Base-by-base conservation (phyloP, 106 monocot genomes). In the Vanilla planifolia region DNA sequence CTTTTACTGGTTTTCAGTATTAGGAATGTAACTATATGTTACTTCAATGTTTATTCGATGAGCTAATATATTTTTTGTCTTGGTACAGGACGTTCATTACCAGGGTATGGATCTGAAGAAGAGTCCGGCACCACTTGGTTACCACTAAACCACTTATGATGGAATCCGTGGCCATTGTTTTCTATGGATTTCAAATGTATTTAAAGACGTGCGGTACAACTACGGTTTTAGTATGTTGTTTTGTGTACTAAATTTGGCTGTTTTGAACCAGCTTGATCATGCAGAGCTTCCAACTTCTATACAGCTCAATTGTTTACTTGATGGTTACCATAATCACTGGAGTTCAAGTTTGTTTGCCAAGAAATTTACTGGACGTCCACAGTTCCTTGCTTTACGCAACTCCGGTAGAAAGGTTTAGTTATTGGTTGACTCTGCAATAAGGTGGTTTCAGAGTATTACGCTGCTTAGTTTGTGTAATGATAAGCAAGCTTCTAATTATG, bases 71-170 rank as follows among this genome's bases (percentile, higher is more conserved):
- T 24, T 53, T 30, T 34, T 4, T 33, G 57, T 0, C 19, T 57
- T 21, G 58, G n/a, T n/a, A n/a, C 58, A 73, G 72, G 72, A 73
- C 41, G 65, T 73, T 26, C 65, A 73, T 19, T 65, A 48, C 27
- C 72, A 73, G 36, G 72, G 72, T 10, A 57, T 59, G 45, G 42
- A 73, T 15, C 65, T 73, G 57, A 73, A 65, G 65, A 26, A 73
- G 34, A 11, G 26, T 41, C 72, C 72, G 0, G 72, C 72, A 4
- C 72, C 72, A 4, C 13, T 73, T 20, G 72, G 45, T 17, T 73
- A 73, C 24, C 72, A 73, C 40, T 73, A 35, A 57, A 35, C 35
- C 15, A 8, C 4, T 57, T 19, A 57, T 17, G 9, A 20, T 36
- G 53, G 15, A 14, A 53, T 53, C 8, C 23, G 8, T 47, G 0